phyloP scores from a whole-genome alignment of 2,329 filamentous ascomycete genomes.

The Pyrenophora graminea region DNA sequence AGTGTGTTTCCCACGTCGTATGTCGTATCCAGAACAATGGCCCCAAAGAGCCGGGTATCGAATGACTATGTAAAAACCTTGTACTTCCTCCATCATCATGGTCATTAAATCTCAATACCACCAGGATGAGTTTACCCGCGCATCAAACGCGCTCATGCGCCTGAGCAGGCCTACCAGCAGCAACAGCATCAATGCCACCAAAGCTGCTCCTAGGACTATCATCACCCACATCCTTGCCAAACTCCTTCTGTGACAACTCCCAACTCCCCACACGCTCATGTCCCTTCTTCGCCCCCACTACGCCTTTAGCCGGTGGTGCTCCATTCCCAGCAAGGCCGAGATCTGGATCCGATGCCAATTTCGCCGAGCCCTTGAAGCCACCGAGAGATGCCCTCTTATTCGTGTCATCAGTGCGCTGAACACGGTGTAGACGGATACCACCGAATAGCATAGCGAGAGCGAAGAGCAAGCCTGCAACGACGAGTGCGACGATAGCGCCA shows the following conservation, averaged over 20 bases:
- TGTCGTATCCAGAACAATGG: too few relatives aligned
- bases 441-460: slow-evolving; percentile 50
- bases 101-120: neutral
- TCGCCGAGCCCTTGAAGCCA: slow-evolving; percentile 61
- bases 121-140: too few relatives aligned
- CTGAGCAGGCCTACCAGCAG: slow-evolving; percentile 50
- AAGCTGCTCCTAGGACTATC: slow-evolving; percentile 48
- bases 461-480: slow-evolving; percentile 50
- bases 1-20: too few relatives aligned
- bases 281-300: slow-evolving; percentile 31
- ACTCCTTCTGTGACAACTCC: slow-evolving; percentile 55
- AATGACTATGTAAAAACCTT: too few relatives aligned
- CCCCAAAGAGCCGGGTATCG: too few relatives aligned
- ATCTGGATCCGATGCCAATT: slow-evolving; percentile 60
- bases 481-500: slow-evolving; percentile 59
- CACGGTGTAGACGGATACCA: slow-evolving; percentile 52
- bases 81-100: neutral
- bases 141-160: slow-evolving; percentile 54
- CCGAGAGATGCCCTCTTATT: slow-evolving; percentile 50
- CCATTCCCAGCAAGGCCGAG: slow-evolving; percentile 53
- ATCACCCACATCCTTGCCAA: slow-evolving; percentile 28
- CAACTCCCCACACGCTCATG: slow-evolving; percentile 62
- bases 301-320: slow-evolving; percentile 34
- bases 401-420: slow-evolving; percentile 27
- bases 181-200: slow-evolving; percentile 51